phyloP scores from a whole-genome alignment of 2,329 filamentous ascomycete genomes.

The Davidsoniella australis region DNA sequence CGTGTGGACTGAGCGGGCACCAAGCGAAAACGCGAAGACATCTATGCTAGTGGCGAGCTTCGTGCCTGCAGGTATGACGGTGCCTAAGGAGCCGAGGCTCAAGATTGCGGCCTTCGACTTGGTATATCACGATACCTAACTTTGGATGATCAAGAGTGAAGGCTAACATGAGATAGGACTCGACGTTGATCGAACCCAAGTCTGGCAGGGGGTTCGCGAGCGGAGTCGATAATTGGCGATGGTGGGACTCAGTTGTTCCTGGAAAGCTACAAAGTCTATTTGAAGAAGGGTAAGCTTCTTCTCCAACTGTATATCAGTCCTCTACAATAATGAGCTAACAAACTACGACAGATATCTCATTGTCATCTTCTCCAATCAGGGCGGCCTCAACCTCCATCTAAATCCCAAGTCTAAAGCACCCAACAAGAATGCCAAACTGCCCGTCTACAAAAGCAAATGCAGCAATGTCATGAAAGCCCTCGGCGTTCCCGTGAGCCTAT shows the following conservation, averaged over 20 bases:
- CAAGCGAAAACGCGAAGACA: conserved; percentile 27
- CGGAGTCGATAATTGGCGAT: conserved; percentile 72
- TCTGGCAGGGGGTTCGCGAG: conserved; percentile 66
- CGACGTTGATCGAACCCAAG: conserved; percentile 63
- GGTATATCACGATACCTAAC: conserved; percentile 19
- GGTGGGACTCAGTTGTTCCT: conserved; percentile 69
- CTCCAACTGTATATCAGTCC: conserved; percentile 1
- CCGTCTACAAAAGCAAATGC: conserved; percentile 71
- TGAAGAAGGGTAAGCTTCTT: conserved; percentile 40
- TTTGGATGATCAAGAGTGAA: background rate
- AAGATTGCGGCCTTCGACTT: conserved; percentile 60
- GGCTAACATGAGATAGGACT: conserved; percentile 40
- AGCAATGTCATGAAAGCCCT: conserved; percentile 51
- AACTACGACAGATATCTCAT: conserved; percentile 44
- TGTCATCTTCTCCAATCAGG: conserved; percentile 79
- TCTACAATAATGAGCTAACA: conserved; percentile 2
- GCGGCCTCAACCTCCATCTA: conserved; percentile 56
- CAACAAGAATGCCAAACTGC: conserved; percentile 40
- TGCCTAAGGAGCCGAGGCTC: conserved; percentile 20
- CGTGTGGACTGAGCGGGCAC: conserved; percentile 49
- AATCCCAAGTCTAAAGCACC: conserved; percentile 44
- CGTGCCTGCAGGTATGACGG: conserved; percentile 25
- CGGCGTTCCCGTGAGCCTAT: conserved; percentile 60
- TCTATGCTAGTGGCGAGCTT: conserved; percentile 65
- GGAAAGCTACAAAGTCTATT: conserved; percentile 48